Evolutionary conservation across 306 rosid species (phyloP).

Genomic region (Rosa multiflora): DNA sequence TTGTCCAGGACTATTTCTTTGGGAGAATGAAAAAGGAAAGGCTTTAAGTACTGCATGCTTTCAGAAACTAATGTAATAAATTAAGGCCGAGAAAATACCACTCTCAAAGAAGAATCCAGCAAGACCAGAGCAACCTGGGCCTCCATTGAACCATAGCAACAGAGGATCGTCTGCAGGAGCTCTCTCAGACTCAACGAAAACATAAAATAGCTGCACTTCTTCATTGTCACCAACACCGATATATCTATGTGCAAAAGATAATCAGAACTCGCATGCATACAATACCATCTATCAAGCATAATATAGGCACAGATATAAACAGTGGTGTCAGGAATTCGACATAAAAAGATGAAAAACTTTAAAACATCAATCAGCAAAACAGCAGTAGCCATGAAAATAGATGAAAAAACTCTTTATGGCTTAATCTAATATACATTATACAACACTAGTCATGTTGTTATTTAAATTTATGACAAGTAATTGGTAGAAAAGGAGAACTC

Average conservation of each 20-base stretch:
- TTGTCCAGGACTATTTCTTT: neutral
- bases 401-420: neutral
- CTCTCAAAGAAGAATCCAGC: slow-evolving; percentile 13
- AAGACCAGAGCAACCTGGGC: slow-evolving; percentile 27
- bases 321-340: neutral
- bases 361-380: neutral
- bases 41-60: neutral
- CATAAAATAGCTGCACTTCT: slow-evolving; percentile 15
- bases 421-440: neutral
- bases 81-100: slow-evolving; percentile 12
- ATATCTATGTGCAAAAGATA: neutral
- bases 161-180: slow-evolving; percentile 19
- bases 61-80: neutral
- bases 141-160: slow-evolving; percentile 9
- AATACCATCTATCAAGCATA: neutral
- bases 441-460: neutral
- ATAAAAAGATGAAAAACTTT: neutral
- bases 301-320: neutral
- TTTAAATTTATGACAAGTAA: no score
- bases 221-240: slow-evolving; percentile 22
- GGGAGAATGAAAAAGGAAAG: neutral
- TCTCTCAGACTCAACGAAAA: slow-evolving; percentile 18
- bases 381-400: neutral
- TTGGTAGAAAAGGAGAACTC: no score
- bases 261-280: neutral